Conservation (phyloP, 2,329 filamentous ascomycete genomes). For the Sporothrix euskadiensis region DNA sequence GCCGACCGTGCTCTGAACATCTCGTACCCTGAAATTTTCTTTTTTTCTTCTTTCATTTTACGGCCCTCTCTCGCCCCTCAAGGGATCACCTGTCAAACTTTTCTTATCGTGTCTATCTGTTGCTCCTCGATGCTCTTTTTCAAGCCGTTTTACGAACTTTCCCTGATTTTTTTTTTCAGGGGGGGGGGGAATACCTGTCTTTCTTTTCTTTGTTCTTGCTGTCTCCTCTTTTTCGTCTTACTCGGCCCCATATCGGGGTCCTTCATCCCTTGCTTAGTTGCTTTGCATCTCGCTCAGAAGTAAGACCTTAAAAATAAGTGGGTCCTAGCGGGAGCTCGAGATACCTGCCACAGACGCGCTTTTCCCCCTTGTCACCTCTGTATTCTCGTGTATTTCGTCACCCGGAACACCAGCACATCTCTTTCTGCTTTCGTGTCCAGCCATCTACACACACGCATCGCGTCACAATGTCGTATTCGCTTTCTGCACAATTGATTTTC, state of each 20-base stretch:
- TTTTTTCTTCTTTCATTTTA: not conserved
- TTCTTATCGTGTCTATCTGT: not conserved
- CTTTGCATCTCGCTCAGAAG: not conserved
- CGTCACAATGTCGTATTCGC: not conserved
- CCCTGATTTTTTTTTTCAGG: not conserved
- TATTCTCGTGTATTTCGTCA: not conserved
- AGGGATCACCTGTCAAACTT: not conserved
- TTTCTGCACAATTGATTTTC: not conserved
- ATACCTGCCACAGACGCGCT: too few relatives aligned
- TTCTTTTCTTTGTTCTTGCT: not conserved
- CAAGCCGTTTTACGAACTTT: not conserved
- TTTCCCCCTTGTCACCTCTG: too few relatives aligned
- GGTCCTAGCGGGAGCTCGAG: too few relatives aligned
- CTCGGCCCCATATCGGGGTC: not conserved
- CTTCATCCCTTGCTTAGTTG: not conserved
- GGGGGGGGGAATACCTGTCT: not conserved
- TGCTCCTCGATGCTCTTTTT: not conserved
- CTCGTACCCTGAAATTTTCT: not conserved
- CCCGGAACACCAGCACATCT: not conserved
- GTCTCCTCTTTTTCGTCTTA: not conserved
- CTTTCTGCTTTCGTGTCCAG: not conserved
- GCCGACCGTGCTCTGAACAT: not conserved
- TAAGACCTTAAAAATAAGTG: too few relatives aligned
- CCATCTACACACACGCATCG: not conserved
- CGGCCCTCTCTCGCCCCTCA: not conserved